A percentile compares a stretch with the other conserved stretches of the same genome.
Conservation (phyloP, 106 monocot species). For the Triglochin maritima region DNA sequence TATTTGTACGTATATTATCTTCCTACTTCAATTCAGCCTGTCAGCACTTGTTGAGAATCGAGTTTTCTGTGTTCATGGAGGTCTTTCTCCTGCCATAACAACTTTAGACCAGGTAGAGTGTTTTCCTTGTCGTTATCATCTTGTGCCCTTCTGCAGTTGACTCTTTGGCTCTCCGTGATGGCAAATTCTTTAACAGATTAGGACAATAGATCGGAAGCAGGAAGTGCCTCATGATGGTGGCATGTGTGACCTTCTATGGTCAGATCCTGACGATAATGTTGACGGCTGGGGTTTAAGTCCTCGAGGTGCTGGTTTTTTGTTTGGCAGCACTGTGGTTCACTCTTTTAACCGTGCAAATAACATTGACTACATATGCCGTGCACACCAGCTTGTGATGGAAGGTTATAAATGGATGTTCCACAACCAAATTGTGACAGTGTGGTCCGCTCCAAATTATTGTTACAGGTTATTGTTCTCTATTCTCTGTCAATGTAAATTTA, state of each 20-base stretch:
- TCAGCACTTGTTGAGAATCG: slow-evolving; percentile 92
- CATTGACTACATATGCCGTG: slow-evolving; percentile 96
- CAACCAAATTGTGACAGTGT: slow-evolving; percentile 94
- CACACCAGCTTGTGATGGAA: slow-evolving; percentile 99
- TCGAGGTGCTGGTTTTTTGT: slow-evolving; percentile 85
- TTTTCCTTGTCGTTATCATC: slow-evolving; percentile 1
- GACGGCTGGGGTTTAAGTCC: slow-evolving; percentile 98
- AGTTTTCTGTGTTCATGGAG: slow-evolving; percentile 94
- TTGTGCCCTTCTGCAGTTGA: not conserved
- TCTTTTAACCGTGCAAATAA: slow-evolving; percentile 82
- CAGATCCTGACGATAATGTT: slow-evolving; percentile 94
- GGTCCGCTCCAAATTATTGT: slow-evolving; percentile 99
- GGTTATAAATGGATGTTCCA: slow-evolving; percentile 99
- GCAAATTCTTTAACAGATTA: slow-evolving; percentile 39
- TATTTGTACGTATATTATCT: not conserved
- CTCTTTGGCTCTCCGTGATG: too few species aligned
- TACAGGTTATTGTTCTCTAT: slow-evolving; percentile 36
- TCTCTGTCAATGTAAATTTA: not conserved
- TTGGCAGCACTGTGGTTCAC: slow-evolving; percentile 79
- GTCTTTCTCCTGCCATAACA: slow-evolving; percentile 79
- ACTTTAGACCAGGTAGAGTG: slow-evolving; percentile 72
- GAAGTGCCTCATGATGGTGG: slow-evolving; percentile 99
- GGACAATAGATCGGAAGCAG: slow-evolving; percentile 95
- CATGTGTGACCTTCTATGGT: slow-evolving; percentile 99
- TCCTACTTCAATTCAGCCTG: slow-evolving; percentile 35